Percentiles rank a stretch among this genome's conserved stretches.
Conservation (phyloP, 495 filamentous ascomycete genomes). For the Elasticomyces elasticus region DNA sequence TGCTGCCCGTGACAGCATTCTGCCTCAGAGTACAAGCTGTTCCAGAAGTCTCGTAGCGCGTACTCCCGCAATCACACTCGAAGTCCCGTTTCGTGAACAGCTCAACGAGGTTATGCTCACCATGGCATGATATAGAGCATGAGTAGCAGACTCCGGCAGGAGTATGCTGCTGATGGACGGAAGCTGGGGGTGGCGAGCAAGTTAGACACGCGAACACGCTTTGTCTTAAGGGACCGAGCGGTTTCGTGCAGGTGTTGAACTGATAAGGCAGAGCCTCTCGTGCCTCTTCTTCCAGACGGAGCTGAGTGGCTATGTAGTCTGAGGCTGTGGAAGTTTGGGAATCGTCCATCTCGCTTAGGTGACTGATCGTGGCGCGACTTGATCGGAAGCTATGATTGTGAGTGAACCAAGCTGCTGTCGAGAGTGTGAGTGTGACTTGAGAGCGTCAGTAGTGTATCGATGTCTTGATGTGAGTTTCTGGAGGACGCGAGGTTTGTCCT, state of each 20-base stretch:
- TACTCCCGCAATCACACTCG: constrained; percentile 93
- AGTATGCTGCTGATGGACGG: constrained; percentile 51
- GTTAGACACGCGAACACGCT: constrained; percentile 82
- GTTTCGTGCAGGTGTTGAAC: constrained; percentile 84
- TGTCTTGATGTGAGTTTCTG: neutral
- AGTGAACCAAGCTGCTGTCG: no score
- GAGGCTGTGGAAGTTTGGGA: no score
- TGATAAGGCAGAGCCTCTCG: constrained; percentile 90
- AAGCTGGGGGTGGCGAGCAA: constrained; percentile 69
- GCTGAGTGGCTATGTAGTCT: constrained; percentile 86
- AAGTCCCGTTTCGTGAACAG: constrained; percentile 93
- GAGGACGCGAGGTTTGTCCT: neutral
- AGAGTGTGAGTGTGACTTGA: neutral
- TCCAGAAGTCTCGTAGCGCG: constrained; percentile 52
- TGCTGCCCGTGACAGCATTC: constrained; percentile 59
- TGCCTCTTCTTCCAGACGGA: constrained; percentile 85
- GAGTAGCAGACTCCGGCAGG: constrained; percentile 88
- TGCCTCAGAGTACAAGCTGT: constrained; percentile 69
- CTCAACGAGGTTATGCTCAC: constrained; percentile 89
- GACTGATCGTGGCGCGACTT: no score
- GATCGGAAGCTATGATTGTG: constrained; percentile 46
- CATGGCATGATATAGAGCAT: constrained; percentile 93
- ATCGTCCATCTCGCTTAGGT: no score
- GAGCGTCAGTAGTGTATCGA: neutral
- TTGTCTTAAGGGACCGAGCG: constrained; percentile 77